Conservation (phyloP, 179 eudicot genomes). For the Vitellaria paradoxa region DNA sequence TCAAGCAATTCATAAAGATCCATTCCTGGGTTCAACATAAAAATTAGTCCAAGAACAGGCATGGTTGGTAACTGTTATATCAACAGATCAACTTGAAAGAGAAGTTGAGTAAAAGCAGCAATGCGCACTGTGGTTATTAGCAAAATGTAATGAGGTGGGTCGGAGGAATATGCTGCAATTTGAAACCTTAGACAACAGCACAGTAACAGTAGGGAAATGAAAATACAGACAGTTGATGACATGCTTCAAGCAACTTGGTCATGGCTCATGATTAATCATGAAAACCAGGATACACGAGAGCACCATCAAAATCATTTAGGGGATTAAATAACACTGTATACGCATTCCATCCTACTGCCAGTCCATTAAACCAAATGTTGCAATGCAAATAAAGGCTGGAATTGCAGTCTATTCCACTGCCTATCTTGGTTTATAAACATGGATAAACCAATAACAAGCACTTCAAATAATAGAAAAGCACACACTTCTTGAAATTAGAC, state of each 20-base stretch:
- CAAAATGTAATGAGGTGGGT: background rate
- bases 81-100: background rate
- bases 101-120: background rate
- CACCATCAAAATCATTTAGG: background rate
- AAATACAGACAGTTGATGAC: background rate
- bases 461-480: too few species aligned
- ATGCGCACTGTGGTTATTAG: background rate
- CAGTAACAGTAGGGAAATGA: background rate
- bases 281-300: background rate
- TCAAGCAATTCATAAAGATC: constrained; percentile 87
- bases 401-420: background rate
- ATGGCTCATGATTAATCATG: background rate
- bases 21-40: constrained; percentile 58
- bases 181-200: background rate
- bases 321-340: too few species aligned
- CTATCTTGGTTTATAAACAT: background rate
- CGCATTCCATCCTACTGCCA: too few species aligned
- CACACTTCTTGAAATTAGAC: too few species aligned
- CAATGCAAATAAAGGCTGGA: background rate
- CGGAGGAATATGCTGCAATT: background rate
- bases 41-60: background rate
- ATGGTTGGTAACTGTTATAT: background rate
- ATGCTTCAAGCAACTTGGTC: background rate
- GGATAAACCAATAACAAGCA: background rate
- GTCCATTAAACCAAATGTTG: background rate